These are phyloP conservation scores for Blumeria hordei DNA, from an alignment of 2,329 filamentous ascomycete species.

Conservation along the genomic window DNA sequence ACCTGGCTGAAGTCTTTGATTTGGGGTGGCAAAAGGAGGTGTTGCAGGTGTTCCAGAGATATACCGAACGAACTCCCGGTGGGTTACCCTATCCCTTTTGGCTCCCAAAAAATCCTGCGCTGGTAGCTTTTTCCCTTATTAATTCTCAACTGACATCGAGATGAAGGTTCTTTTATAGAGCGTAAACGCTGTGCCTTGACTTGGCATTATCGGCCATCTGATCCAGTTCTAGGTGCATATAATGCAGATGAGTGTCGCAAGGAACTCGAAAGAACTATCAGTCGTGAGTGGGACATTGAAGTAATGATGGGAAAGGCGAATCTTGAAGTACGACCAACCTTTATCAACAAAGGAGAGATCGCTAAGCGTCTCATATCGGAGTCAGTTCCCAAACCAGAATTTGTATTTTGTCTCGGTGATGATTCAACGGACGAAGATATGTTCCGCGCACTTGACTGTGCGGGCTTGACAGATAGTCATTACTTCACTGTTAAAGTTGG, in stretches of 20 bases:
- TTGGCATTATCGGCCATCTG: slow-evolving; percentile 87
- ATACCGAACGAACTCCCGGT: slow-evolving; percentile 70
- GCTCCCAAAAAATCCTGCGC: no score
- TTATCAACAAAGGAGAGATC: slow-evolving; percentile 96
- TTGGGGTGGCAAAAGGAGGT: slow-evolving; percentile 88
- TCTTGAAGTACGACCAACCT: slow-evolving; percentile 83
- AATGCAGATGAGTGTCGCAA: slow-evolving; percentile 63
- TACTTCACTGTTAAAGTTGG: slow-evolving; percentile 85
- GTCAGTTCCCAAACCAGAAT: slow-evolving; percentile 41
- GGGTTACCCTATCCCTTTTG: slow-evolving; percentile 13
- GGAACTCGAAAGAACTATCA: slow-evolving; percentile 54
- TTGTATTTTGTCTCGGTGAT: slow-evolving; percentile 77
- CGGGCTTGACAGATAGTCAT: slow-evolving; percentile 32
- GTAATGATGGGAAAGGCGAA: slow-evolving; percentile 96
- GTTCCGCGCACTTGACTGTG: slow-evolving; percentile 59
- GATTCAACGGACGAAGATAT: slow-evolving; percentile 96
- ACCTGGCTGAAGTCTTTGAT: slow-evolving; percentile 62
- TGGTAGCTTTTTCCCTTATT: no score
- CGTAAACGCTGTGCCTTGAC: slow-evolving; percentile 83
- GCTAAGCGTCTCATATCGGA: slow-evolving; percentile 52
- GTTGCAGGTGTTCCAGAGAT: slow-evolving; percentile 62
- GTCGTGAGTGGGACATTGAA: slow-evolving; percentile 67
- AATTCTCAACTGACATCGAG: neutral
- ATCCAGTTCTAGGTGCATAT: slow-evolving; percentile 61
- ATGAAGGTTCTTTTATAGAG: slow-evolving; percentile 74